Evolutionary conservation across 2,329 filamentous ascomycete species (phyloP).

Genomic region (Juglanconis sp.): DNA sequence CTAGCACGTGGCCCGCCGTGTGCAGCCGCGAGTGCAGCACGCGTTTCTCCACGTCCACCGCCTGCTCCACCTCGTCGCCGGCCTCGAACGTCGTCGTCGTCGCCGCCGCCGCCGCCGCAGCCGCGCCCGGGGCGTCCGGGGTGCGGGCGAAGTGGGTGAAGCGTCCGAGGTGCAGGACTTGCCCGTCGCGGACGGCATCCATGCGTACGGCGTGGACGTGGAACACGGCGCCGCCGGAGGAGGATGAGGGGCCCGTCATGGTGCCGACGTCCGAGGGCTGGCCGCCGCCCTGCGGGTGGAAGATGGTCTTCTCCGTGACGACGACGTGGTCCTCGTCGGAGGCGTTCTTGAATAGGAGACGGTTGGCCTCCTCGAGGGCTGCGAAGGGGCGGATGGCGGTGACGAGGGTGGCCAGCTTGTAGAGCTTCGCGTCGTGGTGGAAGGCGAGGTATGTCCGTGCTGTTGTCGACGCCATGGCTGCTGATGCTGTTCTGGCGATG

Average conservation of each 20-base stretch:
- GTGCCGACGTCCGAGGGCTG: conserved; percentile 66
- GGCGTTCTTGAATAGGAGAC: conserved; percentile 54
- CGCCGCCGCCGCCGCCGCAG: not conserved
- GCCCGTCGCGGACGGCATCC: conserved; percentile 44
- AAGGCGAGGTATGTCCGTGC: conserved; percentile 41
- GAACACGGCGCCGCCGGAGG: conserved; percentile 35
- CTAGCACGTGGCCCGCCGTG: conserved; percentile 71
- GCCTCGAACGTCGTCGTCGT: conserved; percentile 30
- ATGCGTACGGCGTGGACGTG: conserved; percentile 56
- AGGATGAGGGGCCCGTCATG: conserved; percentile 37
- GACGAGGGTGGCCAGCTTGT: conserved; percentile 41
- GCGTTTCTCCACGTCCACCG: conserved; percentile 59
- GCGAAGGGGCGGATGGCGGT: conserved; percentile 46
- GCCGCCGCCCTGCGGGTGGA: conserved; percentile 72
- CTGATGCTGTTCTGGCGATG: not conserved
- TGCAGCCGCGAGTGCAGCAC: conserved; percentile 65
- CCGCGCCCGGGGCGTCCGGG: not conserved
- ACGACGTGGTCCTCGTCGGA: conserved; percentile 43
- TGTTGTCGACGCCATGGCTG: conserved; percentile 16
- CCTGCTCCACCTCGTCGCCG: conserved; percentile 49
- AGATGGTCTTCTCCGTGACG: conserved; percentile 64
- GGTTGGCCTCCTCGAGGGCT: conserved; percentile 48
- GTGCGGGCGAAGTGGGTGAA: conserved; percentile 46
- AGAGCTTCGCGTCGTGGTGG: conserved; percentile 41
- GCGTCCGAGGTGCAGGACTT: conserved; percentile 64